Conservation (phyloP, 495 filamentous ascomycete species). For the Talaromyces borbonicus region DNA sequence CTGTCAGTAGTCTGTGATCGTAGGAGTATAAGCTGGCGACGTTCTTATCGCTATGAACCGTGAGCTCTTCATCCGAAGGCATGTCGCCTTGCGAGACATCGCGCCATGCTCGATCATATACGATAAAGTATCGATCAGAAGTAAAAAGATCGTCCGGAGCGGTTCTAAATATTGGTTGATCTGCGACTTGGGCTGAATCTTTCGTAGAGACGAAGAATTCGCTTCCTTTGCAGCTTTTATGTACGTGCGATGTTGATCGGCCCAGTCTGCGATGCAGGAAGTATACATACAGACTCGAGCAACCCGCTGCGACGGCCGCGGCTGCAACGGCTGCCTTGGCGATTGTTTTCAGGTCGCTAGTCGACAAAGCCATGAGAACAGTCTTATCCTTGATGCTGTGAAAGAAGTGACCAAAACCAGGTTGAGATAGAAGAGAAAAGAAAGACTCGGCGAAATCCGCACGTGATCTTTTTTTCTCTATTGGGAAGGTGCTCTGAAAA, state of each 20-base stretch:
- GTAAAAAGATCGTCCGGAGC: not conserved
- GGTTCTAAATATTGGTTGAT: not conserved
- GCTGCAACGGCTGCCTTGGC: not conserved
- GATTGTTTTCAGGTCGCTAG: not conserved
- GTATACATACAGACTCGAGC: conserved; percentile 2
- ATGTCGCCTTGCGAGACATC: not conserved
- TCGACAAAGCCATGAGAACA: not conserved
- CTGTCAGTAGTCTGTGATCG: conserved; percentile 15
- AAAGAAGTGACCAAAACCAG: too few species aligned
- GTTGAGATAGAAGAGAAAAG: too few species aligned
- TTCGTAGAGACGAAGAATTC: not conserved
- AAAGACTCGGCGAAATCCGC: too few species aligned
- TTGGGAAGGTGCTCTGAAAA: too few species aligned
- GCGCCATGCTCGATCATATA: conserved; percentile 4
- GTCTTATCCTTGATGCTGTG: too few species aligned
- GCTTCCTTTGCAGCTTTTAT: not conserved
- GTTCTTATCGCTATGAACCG: not conserved
- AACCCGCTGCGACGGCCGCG: not conserved
- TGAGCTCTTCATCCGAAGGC: not conserved
- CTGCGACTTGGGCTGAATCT: not conserved
- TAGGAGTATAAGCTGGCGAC: not conserved
- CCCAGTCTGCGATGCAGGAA: not conserved
- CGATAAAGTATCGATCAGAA: not conserved
- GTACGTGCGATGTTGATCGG: not conserved
- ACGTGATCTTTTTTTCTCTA: too few species aligned